A percentile compares a stretch with the other conserved stretches of the same genome.
Conservation (phyloP, 2,329 filamentous ascomycete species). For the Teratosphaeria destructans region DNA sequence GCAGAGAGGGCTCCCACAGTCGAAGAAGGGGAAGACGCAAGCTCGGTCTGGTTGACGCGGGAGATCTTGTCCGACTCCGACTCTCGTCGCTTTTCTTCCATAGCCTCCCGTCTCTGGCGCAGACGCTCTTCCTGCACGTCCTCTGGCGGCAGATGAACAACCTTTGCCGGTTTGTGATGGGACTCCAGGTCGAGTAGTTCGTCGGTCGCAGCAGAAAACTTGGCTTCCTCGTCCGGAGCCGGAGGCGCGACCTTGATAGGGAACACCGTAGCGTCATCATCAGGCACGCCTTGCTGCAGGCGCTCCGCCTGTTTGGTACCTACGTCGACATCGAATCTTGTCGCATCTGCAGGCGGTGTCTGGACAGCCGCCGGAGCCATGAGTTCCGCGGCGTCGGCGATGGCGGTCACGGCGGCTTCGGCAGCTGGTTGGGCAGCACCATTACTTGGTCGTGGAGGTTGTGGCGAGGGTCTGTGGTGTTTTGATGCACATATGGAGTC, state of each 20-base stretch:
- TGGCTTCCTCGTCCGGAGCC: slow-evolving; percentile 17
- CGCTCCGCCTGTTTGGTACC: neutral
- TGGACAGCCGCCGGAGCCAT: slow-evolving; percentile 4
- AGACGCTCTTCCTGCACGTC: slow-evolving; percentile 40
- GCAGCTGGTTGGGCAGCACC: slow-evolving; percentile 9
- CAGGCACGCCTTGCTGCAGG: slow-evolving; percentile 2
- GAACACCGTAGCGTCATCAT: neutral
- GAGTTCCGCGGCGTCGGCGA: slow-evolving; percentile 3
- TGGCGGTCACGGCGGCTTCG: slow-evolving; percentile 8
- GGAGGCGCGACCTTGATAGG: slow-evolving; percentile 15
- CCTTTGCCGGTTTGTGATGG: slow-evolving; percentile 23
- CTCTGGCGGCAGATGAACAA: slow-evolving; percentile 39
- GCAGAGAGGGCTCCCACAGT: slow-evolving; percentile 60
- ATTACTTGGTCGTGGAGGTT: slow-evolving; percentile 5
- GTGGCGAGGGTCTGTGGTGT: slow-evolving; percentile 11
- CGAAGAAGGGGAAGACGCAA: slow-evolving; percentile 47
- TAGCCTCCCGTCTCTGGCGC: slow-evolving; percentile 30
- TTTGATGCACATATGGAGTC: slow-evolving; percentile 18
- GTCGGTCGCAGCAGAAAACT: slow-evolving; percentile 14
- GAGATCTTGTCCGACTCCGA: slow-evolving; percentile 29
- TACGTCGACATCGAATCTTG: neutral
- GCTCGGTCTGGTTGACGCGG: slow-evolving; percentile 20
- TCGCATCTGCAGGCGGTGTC: neutral
- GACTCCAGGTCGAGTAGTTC: slow-evolving; percentile 15
- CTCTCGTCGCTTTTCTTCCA: slow-evolving; percentile 27